These are phyloP conservation scores for Stenocarpella maydis DNA, from an alignment of 2,329 filamentous ascomycete species.

Conservation along the genomic window DNA sequence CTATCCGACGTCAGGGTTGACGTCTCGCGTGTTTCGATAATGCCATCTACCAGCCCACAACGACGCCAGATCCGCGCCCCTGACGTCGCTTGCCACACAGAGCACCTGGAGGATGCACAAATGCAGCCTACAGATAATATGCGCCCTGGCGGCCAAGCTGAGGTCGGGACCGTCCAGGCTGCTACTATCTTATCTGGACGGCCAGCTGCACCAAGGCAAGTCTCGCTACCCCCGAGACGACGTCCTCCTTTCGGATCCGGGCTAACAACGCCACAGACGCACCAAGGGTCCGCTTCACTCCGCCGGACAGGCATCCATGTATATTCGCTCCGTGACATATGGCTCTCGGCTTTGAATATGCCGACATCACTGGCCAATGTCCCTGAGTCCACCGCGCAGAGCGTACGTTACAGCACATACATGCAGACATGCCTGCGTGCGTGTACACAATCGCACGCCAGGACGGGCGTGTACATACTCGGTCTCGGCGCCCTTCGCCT, in stretches of 20 bases:
- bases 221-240: not conserved
- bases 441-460: not conserved
- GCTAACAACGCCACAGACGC: constrained; percentile 24
- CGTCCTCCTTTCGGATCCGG: constrained; percentile 6
- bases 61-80: constrained; percentile 5
- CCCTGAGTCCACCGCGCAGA: not conserved
- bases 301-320: not conserved
- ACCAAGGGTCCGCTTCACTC: constrained; percentile 23
- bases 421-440: not conserved
- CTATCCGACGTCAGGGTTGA: constrained; percentile 27
- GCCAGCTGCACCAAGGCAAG: not conserved
- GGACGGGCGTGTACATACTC: not conserved
- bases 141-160: not conserved
- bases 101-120: not conserved
- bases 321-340: not conserved
- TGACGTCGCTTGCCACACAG: constrained; percentile 29
- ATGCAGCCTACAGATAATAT: not conserved
- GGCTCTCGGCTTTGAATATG: not conserved
- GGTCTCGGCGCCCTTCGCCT: not conserved
- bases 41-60: constrained; percentile 1
- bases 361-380: not conserved
- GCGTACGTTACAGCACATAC: not conserved
- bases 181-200: not conserved
- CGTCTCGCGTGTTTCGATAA: constrained; percentile 24
- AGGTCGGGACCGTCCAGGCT: constrained; percentile 3